Evolutionary conservation across 768 basidiomycete genomes (phyloP).

Genomic region (Naganishia randhawae): DNA sequence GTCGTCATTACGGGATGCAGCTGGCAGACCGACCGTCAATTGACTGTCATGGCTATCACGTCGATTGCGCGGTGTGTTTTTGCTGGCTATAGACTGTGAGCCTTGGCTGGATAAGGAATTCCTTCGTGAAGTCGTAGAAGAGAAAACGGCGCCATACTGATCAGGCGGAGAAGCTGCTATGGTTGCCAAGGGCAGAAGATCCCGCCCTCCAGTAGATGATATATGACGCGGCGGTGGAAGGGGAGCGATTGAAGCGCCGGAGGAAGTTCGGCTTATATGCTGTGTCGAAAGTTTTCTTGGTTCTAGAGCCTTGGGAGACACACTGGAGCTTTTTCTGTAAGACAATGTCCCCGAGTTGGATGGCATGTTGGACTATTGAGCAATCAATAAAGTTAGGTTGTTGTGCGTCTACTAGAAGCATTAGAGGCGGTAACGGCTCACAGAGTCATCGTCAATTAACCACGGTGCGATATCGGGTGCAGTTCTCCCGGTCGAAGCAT

Average conservation of each 20-base stretch:
- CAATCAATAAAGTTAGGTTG: slow-evolving; percentile 14
- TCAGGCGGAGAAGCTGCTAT: slow-evolving; percentile 23
- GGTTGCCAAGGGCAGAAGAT: slow-evolving; percentile 30
- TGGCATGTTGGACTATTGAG: neutral
- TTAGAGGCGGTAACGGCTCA: neutral
- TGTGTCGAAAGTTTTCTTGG: neutral
- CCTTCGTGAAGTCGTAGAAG: slow-evolving; percentile 8
- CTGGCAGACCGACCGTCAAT: neutral
- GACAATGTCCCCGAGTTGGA: neutral
- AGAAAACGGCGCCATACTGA: slow-evolving; percentile 22
- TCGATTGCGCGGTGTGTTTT: slow-evolving; percentile 20
- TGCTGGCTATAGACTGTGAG: slow-evolving; percentile 10
- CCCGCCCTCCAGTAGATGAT: slow-evolving; percentile 29
- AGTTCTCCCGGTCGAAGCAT: slow-evolving; percentile 27
- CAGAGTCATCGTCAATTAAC: slow-evolving; percentile 43
- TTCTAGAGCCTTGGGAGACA: neutral
- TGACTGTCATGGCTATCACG: slow-evolving; percentile 21
- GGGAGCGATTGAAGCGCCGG: neutral
- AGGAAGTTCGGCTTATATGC: neutral
- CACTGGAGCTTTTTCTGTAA: neutral
- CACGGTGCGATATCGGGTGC: slow-evolving; percentile 48
- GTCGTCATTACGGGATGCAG: slow-evolving; percentile 5
- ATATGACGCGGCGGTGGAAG: slow-evolving; percentile 17
- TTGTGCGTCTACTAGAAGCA: neutral
- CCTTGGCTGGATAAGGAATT: slow-evolving; percentile 32